These are phyloP conservation scores for Aristolochia fimbriata DNA, from an alignment of 164 flowering plant genomes.

Conservation along the genomic window DNA sequence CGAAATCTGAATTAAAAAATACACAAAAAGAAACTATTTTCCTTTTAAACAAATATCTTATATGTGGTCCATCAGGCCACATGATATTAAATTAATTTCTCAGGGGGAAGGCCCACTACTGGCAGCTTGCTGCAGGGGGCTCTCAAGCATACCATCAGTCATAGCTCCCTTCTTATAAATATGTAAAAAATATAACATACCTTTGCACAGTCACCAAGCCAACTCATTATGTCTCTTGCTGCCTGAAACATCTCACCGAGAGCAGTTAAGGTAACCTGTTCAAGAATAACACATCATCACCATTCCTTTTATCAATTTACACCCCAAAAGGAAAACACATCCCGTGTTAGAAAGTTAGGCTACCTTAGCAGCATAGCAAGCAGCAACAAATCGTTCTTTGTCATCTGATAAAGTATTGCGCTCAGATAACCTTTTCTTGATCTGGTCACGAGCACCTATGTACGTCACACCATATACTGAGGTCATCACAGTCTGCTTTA, in stretches of 20 bases:
- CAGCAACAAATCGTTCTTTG: conserved; percentile 44
- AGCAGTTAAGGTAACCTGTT: conserved; percentile 79
- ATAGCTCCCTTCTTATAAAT: not conserved
- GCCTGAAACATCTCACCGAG: conserved; percentile 94
- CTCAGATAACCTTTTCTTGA: conserved; percentile 74
- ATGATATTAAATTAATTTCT: not conserved
- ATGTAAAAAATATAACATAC: conserved; percentile 6
- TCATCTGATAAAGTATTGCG: conserved; percentile 58
- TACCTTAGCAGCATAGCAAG: conserved; percentile 95
- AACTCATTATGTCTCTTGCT: conserved; percentile 87
- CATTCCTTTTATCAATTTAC: not conserved
- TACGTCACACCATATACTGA: conserved; percentile 99
- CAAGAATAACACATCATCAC: conserved; percentile 2
- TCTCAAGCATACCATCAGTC: too few relatives aligned
- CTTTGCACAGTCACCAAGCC: conserved; percentile 72
- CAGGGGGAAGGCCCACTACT: not conserved
- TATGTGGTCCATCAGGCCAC: too few relatives aligned
- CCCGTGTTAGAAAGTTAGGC: conserved; percentile 8
- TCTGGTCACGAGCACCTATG: conserved; percentile 94
- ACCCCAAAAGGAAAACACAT: not conserved
- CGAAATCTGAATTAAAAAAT: not conserved
- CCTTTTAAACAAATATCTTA: not conserved
- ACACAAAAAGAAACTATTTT: not conserved
- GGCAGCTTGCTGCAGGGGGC: too few relatives aligned
- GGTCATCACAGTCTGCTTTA: conserved; percentile 99